These are phyloP conservation scores for Coemansia sp. DNA, from an alignment of 192 early-diverging fungal species.

Conservation along the genomic window DNA sequence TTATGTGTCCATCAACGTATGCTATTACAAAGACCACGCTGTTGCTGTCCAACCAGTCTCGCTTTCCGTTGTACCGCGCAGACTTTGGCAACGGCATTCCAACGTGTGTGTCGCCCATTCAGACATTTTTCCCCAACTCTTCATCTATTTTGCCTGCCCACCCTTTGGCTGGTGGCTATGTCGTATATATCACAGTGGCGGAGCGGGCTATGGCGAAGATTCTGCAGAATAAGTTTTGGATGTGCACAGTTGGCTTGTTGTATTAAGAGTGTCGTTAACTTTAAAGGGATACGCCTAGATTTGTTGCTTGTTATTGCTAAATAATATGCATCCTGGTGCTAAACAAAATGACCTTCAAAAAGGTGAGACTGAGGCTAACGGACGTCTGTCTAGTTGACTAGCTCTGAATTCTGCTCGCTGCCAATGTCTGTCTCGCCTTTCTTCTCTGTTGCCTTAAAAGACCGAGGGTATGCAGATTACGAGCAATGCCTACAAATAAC, in stretches of 20 bases:
- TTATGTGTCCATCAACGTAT: conserved; percentile 7
- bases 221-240: conserved; percentile 8
- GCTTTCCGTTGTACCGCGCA: conserved; percentile 12
- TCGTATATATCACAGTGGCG: conserved; percentile 1
- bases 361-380: too few relatives aligned
- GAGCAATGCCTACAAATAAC: conserved; percentile 12
- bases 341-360: too few relatives aligned
- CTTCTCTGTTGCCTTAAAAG: conserved; percentile 19
- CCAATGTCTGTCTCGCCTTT: neutral
- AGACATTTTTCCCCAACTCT: neutral
- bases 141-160: neutral
- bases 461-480: conserved; percentile 21
- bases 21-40: neutral
- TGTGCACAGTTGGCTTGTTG: neutral
- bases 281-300: too few relatives aligned
- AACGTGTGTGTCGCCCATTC: conserved; percentile 7
- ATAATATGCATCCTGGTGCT: too few relatives aligned
- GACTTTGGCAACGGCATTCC: conserved; percentile 33
- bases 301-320: too few relatives aligned
- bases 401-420: neutral
- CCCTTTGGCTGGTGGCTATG: neutral
- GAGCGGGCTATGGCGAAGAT: neutral
- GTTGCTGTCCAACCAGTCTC: conserved; percentile 20
- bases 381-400: neutral
- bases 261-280: too few relatives aligned